These are phyloP conservation scores for Colletotrichum kahawae DNA, from an alignment of 2,329 filamentous ascomycete genomes.

Conservation along the genomic window DNA sequence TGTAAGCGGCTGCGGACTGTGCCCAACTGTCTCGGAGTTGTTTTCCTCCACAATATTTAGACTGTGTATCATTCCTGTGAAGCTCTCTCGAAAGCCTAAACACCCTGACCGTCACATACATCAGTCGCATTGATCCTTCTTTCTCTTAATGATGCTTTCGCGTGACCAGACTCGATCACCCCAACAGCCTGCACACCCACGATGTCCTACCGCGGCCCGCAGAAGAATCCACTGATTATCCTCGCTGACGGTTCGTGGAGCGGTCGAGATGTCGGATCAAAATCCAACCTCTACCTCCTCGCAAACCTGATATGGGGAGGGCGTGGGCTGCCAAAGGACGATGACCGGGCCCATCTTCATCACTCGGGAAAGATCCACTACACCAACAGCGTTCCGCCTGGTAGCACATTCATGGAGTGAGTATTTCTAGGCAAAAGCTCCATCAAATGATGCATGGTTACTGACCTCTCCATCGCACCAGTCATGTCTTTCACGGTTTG, in stretches of 20 bases:
- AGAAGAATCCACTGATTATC: conserved; percentile 15
- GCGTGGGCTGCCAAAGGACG: neutral
- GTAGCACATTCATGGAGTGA: conserved; percentile 5
- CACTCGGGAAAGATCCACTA: conserved; percentile 3
- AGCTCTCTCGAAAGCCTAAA: neutral
- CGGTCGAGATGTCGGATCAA: conserved; percentile 22
- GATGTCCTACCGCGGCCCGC: conserved; percentile 6
- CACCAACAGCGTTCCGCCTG: neutral
- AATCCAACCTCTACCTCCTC: conserved; percentile 23
- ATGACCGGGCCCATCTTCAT: neutral
- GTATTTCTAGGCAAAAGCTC: neutral
- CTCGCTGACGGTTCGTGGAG: conserved; percentile 27
- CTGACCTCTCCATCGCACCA: neutral
- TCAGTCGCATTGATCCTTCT: neutral
- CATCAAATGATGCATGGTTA: neutral
- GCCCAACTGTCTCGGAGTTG: neutral
- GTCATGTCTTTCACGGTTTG: neutral
- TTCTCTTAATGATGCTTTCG: neutral
- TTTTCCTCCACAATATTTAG: neutral
- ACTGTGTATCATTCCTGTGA: neutral
- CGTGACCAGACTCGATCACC: neutral
- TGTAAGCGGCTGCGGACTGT: neutral
- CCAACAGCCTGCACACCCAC: neutral
- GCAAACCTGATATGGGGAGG: conserved; percentile 22
- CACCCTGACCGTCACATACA: neutral